Evolutionary conservation across 257 asterid species (phyloP), one percentile per base, ranked within the genome.

Genomic region (Salvia miltiorrhiza): DNA sequence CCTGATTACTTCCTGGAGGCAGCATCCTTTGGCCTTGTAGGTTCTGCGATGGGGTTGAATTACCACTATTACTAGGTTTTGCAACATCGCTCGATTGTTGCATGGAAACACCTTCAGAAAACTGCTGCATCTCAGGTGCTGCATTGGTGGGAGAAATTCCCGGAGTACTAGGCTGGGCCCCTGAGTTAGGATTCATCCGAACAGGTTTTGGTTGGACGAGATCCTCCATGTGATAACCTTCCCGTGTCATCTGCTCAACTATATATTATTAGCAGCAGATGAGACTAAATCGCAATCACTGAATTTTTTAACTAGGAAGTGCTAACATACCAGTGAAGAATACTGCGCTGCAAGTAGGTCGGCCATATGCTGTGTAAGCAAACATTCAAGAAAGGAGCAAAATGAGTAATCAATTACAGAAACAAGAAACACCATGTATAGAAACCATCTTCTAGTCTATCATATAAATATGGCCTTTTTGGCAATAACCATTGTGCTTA

Each of bases 271-370:
- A 73, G 48, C 35, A 13, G 60, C 49, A 19, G 56, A 49, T n/a
- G 30, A 4, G 2, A n/a, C 20, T 20, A 16, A 58, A 23, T 50
- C 35, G 30, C 24, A 19, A 70, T 59, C 21, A 37, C 24, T 9
- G 24, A 24, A 23, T 39, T n/a, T 37, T 37, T 16, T 19, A 17
- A 37, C 17, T 17, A n/a, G 76, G 19, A 44, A 28, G 59, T 40
- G 19, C 3, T 14, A 65, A 71, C 88, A 60, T 87, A 90, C 98
- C 95, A 94, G 86, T 43, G 87, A 77, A 76, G 73, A 73, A 80
- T 79, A 94, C 75, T 94, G 99, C 30, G 87, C 78, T 26, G 95
- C 99, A 62, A 94, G 95, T 80, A 90, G 81, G 78, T 94, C 99
- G 1, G 97, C 99, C n/a, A 70, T 78, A 74, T 89, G 88, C 99